These are phyloP conservation scores for Periconia sp. DNA, from an alignment of 2,329 filamentous ascomycete genomes.

Conservation along the genomic window DNA sequence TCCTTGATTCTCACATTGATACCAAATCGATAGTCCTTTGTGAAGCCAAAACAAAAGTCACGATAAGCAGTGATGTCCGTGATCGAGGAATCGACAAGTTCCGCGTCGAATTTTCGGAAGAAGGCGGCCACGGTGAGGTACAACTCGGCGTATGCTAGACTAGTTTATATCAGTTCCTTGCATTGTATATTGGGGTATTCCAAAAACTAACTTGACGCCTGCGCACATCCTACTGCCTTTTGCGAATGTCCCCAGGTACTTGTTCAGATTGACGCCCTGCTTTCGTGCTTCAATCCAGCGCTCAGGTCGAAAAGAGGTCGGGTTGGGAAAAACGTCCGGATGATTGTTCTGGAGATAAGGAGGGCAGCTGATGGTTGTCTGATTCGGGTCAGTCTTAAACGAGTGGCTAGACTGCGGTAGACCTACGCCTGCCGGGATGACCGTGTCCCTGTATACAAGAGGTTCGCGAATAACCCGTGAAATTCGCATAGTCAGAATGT, in stretches of 20 bases:
- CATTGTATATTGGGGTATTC: neutral
- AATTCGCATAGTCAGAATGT: slow-evolving; percentile 17
- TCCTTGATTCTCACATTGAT: too few relatives aligned
- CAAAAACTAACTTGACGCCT: slow-evolving; percentile 31
- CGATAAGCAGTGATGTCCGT: slow-evolving; percentile 13
- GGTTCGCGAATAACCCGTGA: slow-evolving; percentile 24
- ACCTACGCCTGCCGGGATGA: slow-evolving; percentile 23
- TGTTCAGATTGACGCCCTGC: slow-evolving; percentile 26
- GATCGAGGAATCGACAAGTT: slow-evolving; percentile 18
- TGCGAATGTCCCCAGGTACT: slow-evolving; percentile 47
- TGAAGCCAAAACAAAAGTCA: slow-evolving; percentile 13
- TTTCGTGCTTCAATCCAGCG: slow-evolving; percentile 21
- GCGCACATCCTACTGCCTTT: slow-evolving; percentile 48
- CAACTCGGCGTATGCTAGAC: slow-evolving; percentile 34
- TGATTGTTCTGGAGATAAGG: slow-evolving; percentile 24
- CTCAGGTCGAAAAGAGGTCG: slow-evolving; percentile 18
- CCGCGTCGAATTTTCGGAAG: slow-evolving; percentile 19
- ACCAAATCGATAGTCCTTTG: slow-evolving; percentile 13
- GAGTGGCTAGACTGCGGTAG: neutral
- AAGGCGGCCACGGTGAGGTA: slow-evolving; percentile 17
- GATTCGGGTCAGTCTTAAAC: neutral
- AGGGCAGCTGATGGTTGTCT: slow-evolving; percentile 31
- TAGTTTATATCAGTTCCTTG: slow-evolving; percentile 17
- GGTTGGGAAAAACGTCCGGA: slow-evolving; percentile 27
- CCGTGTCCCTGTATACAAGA: slow-evolving; percentile 16